These are phyloP conservation scores for Lactifluus hygrophoroides DNA, from an alignment of 768 basidiomycete genomes.

Conservation along the genomic window DNA sequence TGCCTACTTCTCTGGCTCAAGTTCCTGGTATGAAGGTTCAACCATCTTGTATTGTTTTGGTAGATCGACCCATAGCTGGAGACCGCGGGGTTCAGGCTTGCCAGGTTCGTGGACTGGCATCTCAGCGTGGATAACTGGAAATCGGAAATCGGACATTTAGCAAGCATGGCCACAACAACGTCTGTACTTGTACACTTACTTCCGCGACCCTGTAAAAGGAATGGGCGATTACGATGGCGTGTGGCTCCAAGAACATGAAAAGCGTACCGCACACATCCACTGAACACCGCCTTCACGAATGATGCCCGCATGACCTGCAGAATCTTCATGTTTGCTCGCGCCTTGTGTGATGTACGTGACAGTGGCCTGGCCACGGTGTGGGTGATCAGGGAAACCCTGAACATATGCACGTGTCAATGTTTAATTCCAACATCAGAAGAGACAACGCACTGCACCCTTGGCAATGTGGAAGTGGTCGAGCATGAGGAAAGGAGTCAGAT, in stretches of 20 bases:
- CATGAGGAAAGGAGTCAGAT: conserved; percentile 89
- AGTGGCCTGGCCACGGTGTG: conserved; percentile 83
- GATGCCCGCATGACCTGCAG: conserved; percentile 72
- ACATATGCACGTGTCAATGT: not conserved
- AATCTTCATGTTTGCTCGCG: conserved; percentile 82
- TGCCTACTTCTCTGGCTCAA: conserved; percentile 50
- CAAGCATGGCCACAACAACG: not conserved
- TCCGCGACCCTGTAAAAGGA: conserved; percentile 42
- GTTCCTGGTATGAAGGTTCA: conserved; percentile 80
- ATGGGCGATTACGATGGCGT: not conserved
- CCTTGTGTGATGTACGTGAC: conserved; percentile 88
- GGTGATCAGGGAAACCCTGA: conserved; percentile 87
- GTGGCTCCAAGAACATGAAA: not conserved
- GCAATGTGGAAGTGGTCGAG: conserved; percentile 72
- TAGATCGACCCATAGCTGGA: conserved; percentile 85
- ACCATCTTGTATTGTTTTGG: conserved; percentile 80
- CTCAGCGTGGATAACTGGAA: conserved; percentile 61
- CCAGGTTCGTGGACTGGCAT: conserved; percentile 78
- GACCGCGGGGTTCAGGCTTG: conserved; percentile 63
- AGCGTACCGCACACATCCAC: conserved; percentile 82
- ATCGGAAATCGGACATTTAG: not conserved
- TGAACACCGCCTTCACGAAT: conserved; percentile 82
- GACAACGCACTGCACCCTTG: conserved; percentile 50
- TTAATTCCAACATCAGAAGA: not conserved
- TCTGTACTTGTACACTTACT: conserved; percentile 29